Conservation (phyloP, 371 early-diverging fungal genomes). For the Edhazardia aedis region DNA sequence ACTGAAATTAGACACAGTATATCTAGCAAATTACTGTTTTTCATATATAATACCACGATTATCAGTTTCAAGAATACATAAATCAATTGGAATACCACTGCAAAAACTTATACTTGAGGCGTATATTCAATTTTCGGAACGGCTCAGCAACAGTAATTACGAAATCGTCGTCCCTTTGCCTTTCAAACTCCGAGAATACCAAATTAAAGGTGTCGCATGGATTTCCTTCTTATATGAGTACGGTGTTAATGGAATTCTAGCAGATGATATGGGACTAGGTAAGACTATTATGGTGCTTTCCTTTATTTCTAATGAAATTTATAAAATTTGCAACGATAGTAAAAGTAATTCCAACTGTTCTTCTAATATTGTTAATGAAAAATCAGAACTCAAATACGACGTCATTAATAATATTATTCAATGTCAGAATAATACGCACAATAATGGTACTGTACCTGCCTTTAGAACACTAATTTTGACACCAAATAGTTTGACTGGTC, state of each 20-base stretch:
- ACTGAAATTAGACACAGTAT: too few species aligned
- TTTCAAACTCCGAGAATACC: slow-evolving; percentile 39
- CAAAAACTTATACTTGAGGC: not conserved
- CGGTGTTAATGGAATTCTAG: slow-evolving; percentile 29
- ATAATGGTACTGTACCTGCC: not conserved
- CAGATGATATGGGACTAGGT: slow-evolving; percentile 48
- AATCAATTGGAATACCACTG: not conserved
- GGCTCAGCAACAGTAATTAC: slow-evolving; percentile 1
- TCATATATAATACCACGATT: not conserved
- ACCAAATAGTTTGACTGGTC: slow-evolving; percentile 36
- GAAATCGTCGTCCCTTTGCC: slow-evolving; percentile 7
- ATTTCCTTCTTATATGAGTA: slow-evolving; percentile 34
- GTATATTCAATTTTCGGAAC: not conserved
- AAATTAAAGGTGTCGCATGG: slow-evolving; percentile 44
- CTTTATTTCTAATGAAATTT: slow-evolving; percentile 15
- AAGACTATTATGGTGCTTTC: slow-evolving; percentile 45
- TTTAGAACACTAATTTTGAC: slow-evolving; percentile 30
- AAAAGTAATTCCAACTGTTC: not conserved
- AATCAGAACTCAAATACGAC: not conserved
- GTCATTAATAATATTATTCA: not conserved
- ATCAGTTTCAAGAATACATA: not conserved
- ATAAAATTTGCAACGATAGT: slow-evolving; percentile 1
- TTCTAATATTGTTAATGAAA: not conserved
- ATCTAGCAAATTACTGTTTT: not conserved
- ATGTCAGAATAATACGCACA: not conserved